These are phyloP conservation scores for Naganishia antarctica DNA, from an alignment of 768 basidiomycete genomes.

Conservation along the genomic window DNA sequence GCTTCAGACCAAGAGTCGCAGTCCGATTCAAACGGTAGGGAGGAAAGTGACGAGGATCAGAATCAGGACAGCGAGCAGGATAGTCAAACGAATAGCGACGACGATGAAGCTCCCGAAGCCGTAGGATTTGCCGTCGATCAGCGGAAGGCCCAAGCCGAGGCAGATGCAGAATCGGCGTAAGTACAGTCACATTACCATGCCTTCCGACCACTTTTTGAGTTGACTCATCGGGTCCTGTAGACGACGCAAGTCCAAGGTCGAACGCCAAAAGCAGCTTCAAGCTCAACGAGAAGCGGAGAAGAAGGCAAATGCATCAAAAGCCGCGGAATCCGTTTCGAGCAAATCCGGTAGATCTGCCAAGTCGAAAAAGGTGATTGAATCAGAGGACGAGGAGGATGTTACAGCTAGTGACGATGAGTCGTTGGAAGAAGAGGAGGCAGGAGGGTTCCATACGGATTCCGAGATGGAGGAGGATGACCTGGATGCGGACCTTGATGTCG, in stretches of 20 bases:
- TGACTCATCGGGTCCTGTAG: background rate
- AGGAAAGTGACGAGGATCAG: background rate
- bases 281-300: slow-evolving; percentile 26
- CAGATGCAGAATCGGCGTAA: slow-evolving; percentile 6
- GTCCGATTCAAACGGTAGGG: background rate
- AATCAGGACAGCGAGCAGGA: slow-evolving; percentile 11
- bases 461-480: slow-evolving; percentile 23
- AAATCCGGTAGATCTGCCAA: slow-evolving; percentile 1
- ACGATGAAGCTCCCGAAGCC: slow-evolving; percentile 27
- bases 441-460: slow-evolving; percentile 21
- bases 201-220: background rate
- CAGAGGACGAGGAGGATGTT: background rate
- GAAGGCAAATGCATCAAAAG: background rate
- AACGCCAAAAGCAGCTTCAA: slow-evolving; percentile 25
- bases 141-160: slow-evolving; percentile 15
- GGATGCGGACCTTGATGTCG: slow-evolving; percentile 20
- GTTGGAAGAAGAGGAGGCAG: background rate
- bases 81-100: slow-evolving; percentile 16
- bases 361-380: background rate
- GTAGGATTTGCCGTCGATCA: slow-evolving; percentile 24
- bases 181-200: background rate
- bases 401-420: slow-evolving; percentile 1
- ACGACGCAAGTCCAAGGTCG: slow-evolving; percentile 16
- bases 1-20: background rate
- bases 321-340: background rate